These are phyloP conservation scores for Salix dunnii DNA, from an alignment of 345 rosid genomes.

Conservation along the genomic window DNA sequence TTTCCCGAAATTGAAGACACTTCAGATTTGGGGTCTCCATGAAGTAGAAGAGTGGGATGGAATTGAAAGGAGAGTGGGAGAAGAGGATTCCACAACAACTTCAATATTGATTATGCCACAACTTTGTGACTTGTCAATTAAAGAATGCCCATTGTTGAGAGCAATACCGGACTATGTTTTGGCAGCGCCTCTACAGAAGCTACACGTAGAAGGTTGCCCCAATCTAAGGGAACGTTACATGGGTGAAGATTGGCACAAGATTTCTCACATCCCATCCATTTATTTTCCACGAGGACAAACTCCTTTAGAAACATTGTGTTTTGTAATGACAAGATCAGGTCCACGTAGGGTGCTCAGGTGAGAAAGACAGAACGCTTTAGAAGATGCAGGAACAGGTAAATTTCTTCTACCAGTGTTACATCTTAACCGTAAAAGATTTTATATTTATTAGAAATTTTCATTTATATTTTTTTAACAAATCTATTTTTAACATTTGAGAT, in stretches of 20 bases:
- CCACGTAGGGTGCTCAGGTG: too few species aligned
- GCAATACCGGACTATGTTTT: slow-evolving; percentile 3
- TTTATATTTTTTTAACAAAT: too few species aligned
- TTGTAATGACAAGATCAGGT: too few species aligned
- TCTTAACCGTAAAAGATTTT: too few species aligned
- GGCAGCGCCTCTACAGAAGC: not conserved
- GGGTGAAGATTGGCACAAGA: slow-evolving; percentile 3
- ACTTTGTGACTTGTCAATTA: not conserved
- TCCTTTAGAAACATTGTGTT: too few species aligned
- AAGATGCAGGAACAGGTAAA: too few species aligned
- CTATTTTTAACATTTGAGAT: too few species aligned
- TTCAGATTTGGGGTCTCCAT: not conserved
- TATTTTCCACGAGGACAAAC: too few species aligned
- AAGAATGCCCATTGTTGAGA: not conserved
- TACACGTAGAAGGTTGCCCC: not conserved
- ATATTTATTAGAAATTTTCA: too few species aligned
- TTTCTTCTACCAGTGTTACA: too few species aligned
- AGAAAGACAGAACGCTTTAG: too few species aligned
- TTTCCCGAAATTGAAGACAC: slow-evolving; percentile 14
- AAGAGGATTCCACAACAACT: not conserved
- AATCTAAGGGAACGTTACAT: not conserved
- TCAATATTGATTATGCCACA: not conserved
- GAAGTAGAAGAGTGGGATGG: slow-evolving; percentile 12
- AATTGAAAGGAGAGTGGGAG: not conserved
- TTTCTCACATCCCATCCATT: slow-evolving; percentile 16